Base-by-base conservation (phyloP, 2,329 filamentous ascomycete genomes). In the Penicillium sclerotigenum region DNA sequence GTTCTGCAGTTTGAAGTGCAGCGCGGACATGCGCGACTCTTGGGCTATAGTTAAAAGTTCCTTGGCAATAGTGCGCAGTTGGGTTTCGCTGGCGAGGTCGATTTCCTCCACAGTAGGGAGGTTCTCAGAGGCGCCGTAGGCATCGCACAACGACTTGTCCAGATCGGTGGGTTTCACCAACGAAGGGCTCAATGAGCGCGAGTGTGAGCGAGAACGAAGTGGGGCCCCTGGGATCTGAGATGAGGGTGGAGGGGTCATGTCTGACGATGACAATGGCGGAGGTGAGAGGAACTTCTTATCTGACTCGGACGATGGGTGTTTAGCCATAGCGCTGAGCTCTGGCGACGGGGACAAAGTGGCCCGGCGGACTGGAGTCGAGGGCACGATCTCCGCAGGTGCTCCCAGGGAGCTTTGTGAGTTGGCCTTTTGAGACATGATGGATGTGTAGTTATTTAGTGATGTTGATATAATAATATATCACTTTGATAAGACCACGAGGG, bases 1-100 rank as follows among this genome's bases (percentile, higher is more conserved):
- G 69, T 92, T 89, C 72, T 97, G 93, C 52, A 97, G 79, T 75
- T 94, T 95, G 77, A 94, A 88, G 71, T 97, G 92, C 31, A 92
- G 89, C 16, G 89, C 87, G 57, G 92, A 89, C 79, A 91, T 92
- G 68, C 94, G 90, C 54, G 84, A 81, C 62, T 88, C 85, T 59
- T 82, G 79, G n/a, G 85, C 71, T 16, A 81, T 77, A 11, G 74
- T 72, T 26, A 82, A 76, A 13, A 87, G 75, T 22, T 79, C 77
- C 72, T 78, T 75, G 33, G 83, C 78, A 66, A 85, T 83, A 42
- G 70, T 71, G 24, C 82, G 80, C 47, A 87, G 73, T 59, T 82
- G 78, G 3, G 80, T 73, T 16, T 79, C 71, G 18, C 78, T 75
- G 13, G 83, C 82, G 61, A 71, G 73, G 51, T 77, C 77, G 60